Conservation (phyloP, 2,329 filamentous ascomycete genomes). For the Pseudofabraea citricarpa region DNA sequence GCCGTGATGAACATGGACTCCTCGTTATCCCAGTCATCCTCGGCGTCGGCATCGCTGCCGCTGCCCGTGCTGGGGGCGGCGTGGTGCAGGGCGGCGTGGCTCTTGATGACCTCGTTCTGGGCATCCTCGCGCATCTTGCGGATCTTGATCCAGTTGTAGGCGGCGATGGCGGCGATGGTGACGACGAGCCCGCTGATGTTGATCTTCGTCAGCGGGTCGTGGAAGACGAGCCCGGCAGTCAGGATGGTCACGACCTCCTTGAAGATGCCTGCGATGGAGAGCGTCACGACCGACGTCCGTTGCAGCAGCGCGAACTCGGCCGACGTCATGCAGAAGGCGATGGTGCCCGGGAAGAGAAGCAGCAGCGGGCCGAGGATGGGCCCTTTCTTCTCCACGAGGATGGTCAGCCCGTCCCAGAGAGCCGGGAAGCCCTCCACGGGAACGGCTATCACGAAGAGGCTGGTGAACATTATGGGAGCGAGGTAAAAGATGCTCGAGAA, state of each 20-base stretch:
- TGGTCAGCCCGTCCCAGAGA: constrained; percentile 60
- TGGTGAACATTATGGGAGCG: constrained; percentile 93
- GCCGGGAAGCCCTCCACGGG: constrained; percentile 75
- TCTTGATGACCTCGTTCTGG: constrained; percentile 40
- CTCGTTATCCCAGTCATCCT: constrained; percentile 17
- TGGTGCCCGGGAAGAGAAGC: constrained; percentile 80
- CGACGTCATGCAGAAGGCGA: constrained; percentile 95
- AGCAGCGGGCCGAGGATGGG: constrained; percentile 61
- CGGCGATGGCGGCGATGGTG: constrained; percentile 79
- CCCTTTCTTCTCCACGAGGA: constrained; percentile 65
- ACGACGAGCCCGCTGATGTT: constrained; percentile 85
- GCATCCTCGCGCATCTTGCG: constrained; percentile 81
- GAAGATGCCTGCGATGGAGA: constrained; percentile 96
- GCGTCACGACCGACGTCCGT: constrained; percentile 90
- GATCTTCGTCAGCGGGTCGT: constrained; percentile 80
- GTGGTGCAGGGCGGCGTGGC: constrained; percentile 8
- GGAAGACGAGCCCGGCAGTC: constrained; percentile 81
- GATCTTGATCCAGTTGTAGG: constrained; percentile 95
- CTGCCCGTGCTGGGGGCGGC: background rate
- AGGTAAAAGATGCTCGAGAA: constrained; percentile 97
- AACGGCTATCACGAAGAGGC: constrained; percentile 73
- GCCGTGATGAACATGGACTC: constrained; percentile 20
- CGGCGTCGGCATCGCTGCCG: constrained; percentile 15
- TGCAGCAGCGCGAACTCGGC: constrained; percentile 94
- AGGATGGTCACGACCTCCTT: constrained; percentile 97